Conservation (phyloP, 192 early-diverging fungal genomes). For the Allomyces macrogynus region DNA sequence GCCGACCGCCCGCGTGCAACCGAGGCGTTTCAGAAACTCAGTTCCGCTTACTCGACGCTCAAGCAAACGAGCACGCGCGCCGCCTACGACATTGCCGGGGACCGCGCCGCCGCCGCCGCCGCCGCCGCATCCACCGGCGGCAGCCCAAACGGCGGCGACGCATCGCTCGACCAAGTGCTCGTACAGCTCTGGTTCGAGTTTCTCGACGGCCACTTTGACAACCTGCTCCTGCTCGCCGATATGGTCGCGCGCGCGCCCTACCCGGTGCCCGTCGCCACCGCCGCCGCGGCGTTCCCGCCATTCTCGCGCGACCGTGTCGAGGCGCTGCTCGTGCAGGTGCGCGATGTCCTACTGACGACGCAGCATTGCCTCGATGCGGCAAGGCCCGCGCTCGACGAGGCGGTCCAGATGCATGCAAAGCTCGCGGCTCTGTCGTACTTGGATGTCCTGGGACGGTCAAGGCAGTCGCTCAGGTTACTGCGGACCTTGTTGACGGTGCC, state of each 20-base stretch:
- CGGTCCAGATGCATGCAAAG: neutral
- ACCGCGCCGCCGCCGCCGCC: neutral
- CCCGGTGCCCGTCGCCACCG: neutral
- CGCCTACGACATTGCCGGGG: neutral
- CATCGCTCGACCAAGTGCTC: neutral
- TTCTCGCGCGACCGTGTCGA: neutral
- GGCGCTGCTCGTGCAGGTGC: neutral
- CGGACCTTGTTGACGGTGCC: neutral
- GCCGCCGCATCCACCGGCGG: too few species aligned
- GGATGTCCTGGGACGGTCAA: neutral
- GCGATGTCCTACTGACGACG: neutral
- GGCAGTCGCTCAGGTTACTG: neutral
- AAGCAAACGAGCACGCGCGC: neutral
- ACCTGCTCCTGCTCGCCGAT: neutral
- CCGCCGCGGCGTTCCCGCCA: neutral
- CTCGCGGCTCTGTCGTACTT: neutral
- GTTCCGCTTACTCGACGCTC: neutral
- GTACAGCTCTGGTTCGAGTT: neutral
- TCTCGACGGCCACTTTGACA: neutral
- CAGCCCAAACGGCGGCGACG: neutral
- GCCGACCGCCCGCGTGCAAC: neutral
- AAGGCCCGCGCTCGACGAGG: neutral
- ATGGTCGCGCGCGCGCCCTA: neutral
- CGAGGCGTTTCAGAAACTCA: neutral
- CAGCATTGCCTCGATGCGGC: neutral